Conservation (phyloP, 23 red algal species). For the Chondrus crispus region DNA sequence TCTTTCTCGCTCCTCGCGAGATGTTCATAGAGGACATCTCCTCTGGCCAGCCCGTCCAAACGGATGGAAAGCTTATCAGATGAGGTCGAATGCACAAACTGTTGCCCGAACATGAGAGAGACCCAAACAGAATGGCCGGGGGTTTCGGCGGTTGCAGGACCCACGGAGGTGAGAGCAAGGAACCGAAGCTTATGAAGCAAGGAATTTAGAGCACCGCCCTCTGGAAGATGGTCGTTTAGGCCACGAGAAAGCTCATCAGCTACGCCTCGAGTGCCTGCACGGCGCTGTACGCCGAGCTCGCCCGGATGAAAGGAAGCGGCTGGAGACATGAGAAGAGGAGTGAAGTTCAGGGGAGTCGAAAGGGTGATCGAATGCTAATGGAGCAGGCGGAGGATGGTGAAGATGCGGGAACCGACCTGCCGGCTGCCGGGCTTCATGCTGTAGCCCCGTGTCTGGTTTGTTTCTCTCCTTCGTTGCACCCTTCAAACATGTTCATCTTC, state of each 20-base stretch:
- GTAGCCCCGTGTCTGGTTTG: no score
- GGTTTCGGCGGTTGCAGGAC: neutral
- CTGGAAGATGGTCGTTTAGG: neutral
- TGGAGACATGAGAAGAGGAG: neutral
- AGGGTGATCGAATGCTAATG: no score
- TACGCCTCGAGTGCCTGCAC: slow-evolving; percentile 64
- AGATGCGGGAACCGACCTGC: no score
- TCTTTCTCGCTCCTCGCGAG: neutral
- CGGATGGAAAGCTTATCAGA: neutral
- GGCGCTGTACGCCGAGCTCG: slow-evolving; percentile 55
- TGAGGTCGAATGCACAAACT: neutral
- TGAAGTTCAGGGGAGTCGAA: no score
- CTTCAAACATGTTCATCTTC: no score
- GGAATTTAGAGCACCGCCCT: neutral
- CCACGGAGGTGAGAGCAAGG: slow-evolving; percentile 23
- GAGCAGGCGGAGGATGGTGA: no score
- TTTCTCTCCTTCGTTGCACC: no score
- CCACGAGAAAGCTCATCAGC: slow-evolving; percentile 29
- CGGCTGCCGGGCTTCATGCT: no score
- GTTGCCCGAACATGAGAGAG: slow-evolving; percentile 9
- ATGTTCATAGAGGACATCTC: slow-evolving; percentile 21
- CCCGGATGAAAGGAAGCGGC: slow-evolving; percentile 51
- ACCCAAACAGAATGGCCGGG: slow-evolving; percentile 12
- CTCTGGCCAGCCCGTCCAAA: neutral
- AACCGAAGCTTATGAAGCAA: slow-evolving; percentile 36